Percentiles rank a stretch among this genome's conserved stretches.
phyloP scores from a whole-genome alignment of 176 grass and related monocot species.

The Oryza australiensis region DNA sequence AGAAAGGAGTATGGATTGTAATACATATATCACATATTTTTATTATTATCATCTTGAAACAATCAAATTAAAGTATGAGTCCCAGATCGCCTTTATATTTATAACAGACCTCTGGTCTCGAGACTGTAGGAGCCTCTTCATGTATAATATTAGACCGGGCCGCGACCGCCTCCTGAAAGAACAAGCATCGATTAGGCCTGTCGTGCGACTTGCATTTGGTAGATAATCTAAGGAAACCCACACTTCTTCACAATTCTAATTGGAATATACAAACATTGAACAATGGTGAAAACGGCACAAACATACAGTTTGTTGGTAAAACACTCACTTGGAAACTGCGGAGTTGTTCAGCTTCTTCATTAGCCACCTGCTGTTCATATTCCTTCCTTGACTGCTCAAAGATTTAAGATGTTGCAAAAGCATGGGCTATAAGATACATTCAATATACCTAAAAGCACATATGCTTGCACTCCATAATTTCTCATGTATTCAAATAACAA shows the following conservation, averaged over 20 bases:
- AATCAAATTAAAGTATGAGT: background rate
- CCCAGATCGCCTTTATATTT: conserved; percentile 12
- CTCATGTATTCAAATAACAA: conserved; percentile 21
- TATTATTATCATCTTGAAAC: background rate
- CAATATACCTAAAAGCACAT: background rate
- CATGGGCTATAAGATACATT: background rate
- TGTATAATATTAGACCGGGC: conserved; percentile 61
- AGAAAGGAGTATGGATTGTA: background rate
- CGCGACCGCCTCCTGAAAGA: conserved; percentile 78
- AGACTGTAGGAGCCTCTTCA: conserved; percentile 63
- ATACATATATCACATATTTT: background rate
- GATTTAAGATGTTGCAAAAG: conserved; percentile 28
- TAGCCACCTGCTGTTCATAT: conserved; percentile 80
- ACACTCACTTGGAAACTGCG: conserved; percentile 78
- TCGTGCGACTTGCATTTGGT: background rate
- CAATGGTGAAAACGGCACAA: conserved; percentile 5
- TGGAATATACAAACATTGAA: background rate
- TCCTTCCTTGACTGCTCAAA: conserved; percentile 72
- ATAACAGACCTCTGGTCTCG: conserved; percentile 50
- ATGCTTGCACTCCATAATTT: background rate
- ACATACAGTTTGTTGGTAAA: background rate
- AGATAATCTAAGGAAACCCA: background rate
- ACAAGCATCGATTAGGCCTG: conserved; percentile 24
- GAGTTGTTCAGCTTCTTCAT: conserved; percentile 83
- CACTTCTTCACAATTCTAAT: background rate